Evolutionary conservation across 306 rosid species (phyloP).

Genomic region (Delonix regia): DNA sequence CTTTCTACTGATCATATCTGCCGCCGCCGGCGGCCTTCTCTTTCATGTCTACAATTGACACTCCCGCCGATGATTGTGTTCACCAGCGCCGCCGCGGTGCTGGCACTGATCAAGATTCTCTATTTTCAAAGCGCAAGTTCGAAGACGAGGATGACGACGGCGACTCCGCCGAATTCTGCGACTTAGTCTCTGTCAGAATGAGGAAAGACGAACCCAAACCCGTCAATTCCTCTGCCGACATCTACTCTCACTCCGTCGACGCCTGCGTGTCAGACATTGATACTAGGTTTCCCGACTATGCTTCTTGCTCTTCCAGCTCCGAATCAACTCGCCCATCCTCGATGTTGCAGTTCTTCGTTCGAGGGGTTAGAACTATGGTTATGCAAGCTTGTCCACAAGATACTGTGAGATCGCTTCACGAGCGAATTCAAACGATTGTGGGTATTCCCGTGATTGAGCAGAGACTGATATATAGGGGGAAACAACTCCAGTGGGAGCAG

Average conservation of each 20-base stretch:
- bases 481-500: slow-evolving; percentile 63
- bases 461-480: slow-evolving; percentile 64
- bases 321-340: slow-evolving; percentile 36
- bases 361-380: slow-evolving; percentile 56
- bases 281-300: slow-evolving; percentile 44
- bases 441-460: slow-evolving; percentile 59
- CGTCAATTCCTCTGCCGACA: slow-evolving; percentile 40
- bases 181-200: no score
- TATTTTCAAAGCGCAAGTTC: no score
- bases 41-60: no score
- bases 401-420: slow-evolving; percentile 55
- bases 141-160: no score
- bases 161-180: no score
- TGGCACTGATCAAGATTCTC: no score
- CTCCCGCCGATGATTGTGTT: no score
- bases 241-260: background rate
- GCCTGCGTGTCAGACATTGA: slow-evolving; percentile 1
- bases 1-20: no score
- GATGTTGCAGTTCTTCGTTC: slow-evolving; percentile 64
- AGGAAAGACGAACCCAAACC: background rate
- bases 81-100: no score
- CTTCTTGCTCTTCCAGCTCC: slow-evolving; percentile 26
- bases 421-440: slow-evolving; percentile 38
- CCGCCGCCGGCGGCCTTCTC: no score
- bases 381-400: slow-evolving; percentile 57